Conservation (phyloP, 2,329 filamentous ascomycete genomes). For the Drechslerella coelobrocha region DNA sequence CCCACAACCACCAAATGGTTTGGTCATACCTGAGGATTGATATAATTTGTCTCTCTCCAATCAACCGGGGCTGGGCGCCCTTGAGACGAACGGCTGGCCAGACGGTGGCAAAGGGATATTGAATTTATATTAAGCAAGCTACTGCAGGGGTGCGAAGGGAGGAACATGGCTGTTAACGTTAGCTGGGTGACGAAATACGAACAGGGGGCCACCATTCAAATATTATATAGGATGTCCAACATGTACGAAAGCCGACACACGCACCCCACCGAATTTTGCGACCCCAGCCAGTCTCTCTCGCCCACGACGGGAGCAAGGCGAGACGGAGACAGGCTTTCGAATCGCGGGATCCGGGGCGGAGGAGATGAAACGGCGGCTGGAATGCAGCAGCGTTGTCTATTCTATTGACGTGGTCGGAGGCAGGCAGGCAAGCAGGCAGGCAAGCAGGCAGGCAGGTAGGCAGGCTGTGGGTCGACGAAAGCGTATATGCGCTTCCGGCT, state of each 20-base stretch:
- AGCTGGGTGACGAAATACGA: constrained; percentile 33
- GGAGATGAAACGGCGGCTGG: not conserved
- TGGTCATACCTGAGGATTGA: not conserved
- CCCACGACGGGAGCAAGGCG: not conserved
- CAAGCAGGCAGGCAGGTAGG: too few relatives aligned
- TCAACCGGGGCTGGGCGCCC: not conserved
- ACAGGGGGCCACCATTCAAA: constrained; percentile 17
- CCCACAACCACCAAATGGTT: not conserved
- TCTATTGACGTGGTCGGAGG: not conserved
- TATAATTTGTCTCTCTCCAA: not conserved
- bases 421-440: too few relatives aligned
- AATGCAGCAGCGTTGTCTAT: not conserved
- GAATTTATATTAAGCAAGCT: not conserved
- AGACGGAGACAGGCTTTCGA: not conserved
- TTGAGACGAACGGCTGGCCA: not conserved
- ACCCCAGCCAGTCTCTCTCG: not conserved
- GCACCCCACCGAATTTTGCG: not conserved
- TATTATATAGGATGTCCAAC: not conserved
- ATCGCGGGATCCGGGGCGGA: not conserved
- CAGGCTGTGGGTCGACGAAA: not conserved
- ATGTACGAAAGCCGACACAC: constrained; percentile 2
- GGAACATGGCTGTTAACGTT: too few relatives aligned
- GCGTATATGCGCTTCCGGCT: not conserved
- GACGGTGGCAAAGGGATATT: not conserved
- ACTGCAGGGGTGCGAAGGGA: not conserved